These are phyloP conservation scores for Pholiota microspora DNA, from an alignment of 768 basidiomycete genomes.

Conservation along the genomic window DNA sequence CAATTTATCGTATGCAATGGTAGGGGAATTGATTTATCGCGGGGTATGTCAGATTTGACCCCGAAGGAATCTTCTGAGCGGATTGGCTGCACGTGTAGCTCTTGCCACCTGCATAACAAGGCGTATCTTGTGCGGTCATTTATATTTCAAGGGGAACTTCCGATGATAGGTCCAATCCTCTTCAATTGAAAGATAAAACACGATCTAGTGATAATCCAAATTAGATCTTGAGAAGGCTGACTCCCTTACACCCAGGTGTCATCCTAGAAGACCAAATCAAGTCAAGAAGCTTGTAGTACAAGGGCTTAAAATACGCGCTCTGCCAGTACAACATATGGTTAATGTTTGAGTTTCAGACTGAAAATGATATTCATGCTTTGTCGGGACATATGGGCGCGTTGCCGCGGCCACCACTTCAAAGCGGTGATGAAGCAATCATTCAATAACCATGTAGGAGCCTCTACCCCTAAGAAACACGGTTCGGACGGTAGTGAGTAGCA, in stretches of 20 bases:
- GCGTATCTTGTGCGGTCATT: background rate
- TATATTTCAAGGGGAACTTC: background rate
- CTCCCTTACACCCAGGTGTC: background rate
- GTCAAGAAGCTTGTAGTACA: background rate
- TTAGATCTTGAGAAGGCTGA: background rate
- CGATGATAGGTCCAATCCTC: background rate
- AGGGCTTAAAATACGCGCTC: background rate
- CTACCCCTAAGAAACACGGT: background rate
- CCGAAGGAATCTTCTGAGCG: background rate
- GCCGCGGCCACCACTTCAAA: background rate
- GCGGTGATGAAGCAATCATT: background rate
- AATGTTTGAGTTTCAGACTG: background rate
- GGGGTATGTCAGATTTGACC: background rate
- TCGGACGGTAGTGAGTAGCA: background rate
- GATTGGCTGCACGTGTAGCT: background rate
- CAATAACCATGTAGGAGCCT: background rate
- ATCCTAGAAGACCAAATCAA: background rate
- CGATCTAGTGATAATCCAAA: background rate
- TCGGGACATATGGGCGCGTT: background rate
- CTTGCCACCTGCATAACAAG: background rate
- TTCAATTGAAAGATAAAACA: constrained; percentile 1
- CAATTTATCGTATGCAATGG: background rate
- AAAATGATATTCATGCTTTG: background rate
- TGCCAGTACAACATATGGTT: background rate
- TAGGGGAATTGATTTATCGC: background rate